Base-by-base conservation (phyloP, 768 basidiomycete genomes). In the Lyophyllum atratum region DNA sequence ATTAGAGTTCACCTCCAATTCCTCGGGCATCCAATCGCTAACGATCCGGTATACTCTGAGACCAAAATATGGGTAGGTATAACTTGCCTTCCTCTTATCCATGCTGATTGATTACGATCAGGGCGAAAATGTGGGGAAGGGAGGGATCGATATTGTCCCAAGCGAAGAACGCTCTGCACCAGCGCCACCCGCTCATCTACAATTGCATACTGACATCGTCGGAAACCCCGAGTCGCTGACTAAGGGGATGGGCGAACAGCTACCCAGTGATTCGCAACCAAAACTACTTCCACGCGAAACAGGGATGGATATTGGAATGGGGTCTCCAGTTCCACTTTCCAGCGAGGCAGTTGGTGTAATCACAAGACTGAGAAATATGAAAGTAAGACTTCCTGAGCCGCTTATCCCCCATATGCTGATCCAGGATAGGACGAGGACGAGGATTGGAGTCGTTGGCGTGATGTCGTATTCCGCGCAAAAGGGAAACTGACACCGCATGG, bases 1-100 rank as follows among this genome's bases (percentile, higher is more conserved):
- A 92, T 98, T 56, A 84, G 97, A 49, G 96, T 99, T 3, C 97
- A 99, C 68, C 82, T 99, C 2, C 97, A 98, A 72, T 98, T 83
- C 71, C 84, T 99, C 55, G 97, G 96, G 1, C 77, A 92, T 67
- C 90, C 97, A 0, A 94, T 99, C 60, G 92, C 93, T 11, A 98
- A 99, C 68, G 97, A 98, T 63, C 92, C 95, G 2, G 82, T 98
- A 2, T 99, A 99, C 72, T 89, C 90, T 17, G 89, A 90, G 57
- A 75, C 77, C 31, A 81, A 80, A 39, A 91, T 92, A 50, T 93
- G 91, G 91, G 91, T 86, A 63, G 24, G n/a, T 17, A 39, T 2
- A 9, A 22, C 46, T 14, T 17, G 29, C 24, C 7, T 24, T 31
- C 11, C 15, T 48, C 43, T 45, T n/a, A n/a, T 26, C n/a, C 8